Evolutionary conservation across 129 eudicot species (phyloP), one percentile per base, ranked within the genome.

Genomic region (Artemisia tridentata): DNA sequence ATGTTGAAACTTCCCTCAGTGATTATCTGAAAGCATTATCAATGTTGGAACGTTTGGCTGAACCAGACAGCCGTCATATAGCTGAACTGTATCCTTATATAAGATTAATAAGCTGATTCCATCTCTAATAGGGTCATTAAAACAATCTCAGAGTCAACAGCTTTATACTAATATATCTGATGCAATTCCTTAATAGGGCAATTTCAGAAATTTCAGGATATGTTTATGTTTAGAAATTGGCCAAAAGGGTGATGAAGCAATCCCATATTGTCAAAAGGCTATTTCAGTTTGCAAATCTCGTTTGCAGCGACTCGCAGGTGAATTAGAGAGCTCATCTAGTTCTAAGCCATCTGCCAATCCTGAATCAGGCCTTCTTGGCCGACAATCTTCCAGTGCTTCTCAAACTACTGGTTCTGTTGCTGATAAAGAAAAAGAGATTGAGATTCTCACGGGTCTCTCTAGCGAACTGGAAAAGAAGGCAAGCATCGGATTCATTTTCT

Each of bases 31-130:
- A 86, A 78, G 97, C 99, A 47, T 72, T 95, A 59, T 79, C 93
- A 27, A 88, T 95, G 78, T 75, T 95, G 90, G 96, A 95, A 84
- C 87, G 91, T 50, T 50, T 95, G 63, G 96, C 85, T 78, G 97
- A 90, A 81, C 93, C 97, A 21, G 99, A 95, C 78, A 88, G 89
- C 77, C 97, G 99, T 31, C 89, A 72, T 62, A 80, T 90, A 29
- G 97, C 96, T 27, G 96, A 91, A 79, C 80, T 95, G 99, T 88
- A 95, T 95, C 99, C 99, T 95, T 43, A 17, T n/a, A 81, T 74
- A 50, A 31, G 55, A 48, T 74, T 19, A 5, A 67, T 10, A 45
- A 45, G 49, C 62, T 71, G 21, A 63, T 29, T 15, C 25, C 34
- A 31, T 50, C 4, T n/a, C 45, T 8, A 8, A 7, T 38, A 38